These are phyloP conservation scores for Schizopora paradoxa DNA, from an alignment of 1,284 basidiomycete species.

Conservation along the genomic window DNA sequence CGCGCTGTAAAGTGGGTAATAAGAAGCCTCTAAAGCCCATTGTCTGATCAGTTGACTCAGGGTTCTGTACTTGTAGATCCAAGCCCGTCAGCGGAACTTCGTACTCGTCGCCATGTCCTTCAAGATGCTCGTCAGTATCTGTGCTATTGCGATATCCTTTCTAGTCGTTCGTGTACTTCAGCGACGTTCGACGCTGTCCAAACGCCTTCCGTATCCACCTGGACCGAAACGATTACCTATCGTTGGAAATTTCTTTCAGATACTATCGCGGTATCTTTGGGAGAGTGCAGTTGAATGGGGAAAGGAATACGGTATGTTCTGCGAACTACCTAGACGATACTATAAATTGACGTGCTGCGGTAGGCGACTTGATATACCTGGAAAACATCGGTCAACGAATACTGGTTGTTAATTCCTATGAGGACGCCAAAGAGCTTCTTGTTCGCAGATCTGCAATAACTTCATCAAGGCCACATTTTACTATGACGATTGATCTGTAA, in stretches of 20 bases:
- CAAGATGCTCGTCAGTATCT: too few species aligned
- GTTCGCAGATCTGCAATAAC: slow-evolving; percentile 22
- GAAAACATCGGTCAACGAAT: slow-evolving; percentile 20
- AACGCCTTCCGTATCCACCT: slow-evolving; percentile 13
- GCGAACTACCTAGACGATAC: neutral
- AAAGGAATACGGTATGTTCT: slow-evolving; percentile 39
- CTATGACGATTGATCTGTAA: slow-evolving; percentile 15
- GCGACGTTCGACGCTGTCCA: neutral
- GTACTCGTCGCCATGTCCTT: too few species aligned
- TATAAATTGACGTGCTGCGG: neutral
- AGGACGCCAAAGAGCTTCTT: slow-evolving; percentile 21
- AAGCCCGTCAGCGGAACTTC: too few species aligned
- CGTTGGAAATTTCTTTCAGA: slow-evolving; percentile 20
- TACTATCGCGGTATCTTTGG: slow-evolving; percentile 16
- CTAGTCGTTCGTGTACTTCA: neutral
- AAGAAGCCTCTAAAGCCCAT: too few species aligned
- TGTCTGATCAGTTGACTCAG: too few species aligned
- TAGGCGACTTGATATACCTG: slow-evolving; percentile 23
- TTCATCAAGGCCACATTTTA: slow-evolving; percentile 19
- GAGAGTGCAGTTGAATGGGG: slow-evolving; percentile 52
- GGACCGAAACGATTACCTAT: slow-evolving; percentile 19
- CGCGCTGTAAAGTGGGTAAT: too few species aligned
- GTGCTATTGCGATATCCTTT: too few species aligned
- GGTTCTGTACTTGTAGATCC: too few species aligned
- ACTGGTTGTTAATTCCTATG: slow-evolving; percentile 22